A percentile compares a stretch with the other conserved stretches of the same genome.
phyloP scores from a whole-genome alignment of 441 rosid species.

The Adansonia gregorii region DNA sequence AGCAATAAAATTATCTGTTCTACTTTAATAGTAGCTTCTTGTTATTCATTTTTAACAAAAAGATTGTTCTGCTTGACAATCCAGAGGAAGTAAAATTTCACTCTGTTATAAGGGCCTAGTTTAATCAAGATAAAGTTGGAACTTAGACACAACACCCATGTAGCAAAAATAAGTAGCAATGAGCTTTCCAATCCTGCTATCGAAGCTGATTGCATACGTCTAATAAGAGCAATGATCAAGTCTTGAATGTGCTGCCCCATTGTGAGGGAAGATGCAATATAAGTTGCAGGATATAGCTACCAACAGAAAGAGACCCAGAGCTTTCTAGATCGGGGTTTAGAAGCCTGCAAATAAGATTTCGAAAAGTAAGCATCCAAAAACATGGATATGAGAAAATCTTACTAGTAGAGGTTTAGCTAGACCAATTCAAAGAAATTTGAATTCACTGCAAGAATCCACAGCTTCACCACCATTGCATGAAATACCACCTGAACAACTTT shows the following conservation, averaged over 20 bases:
- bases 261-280: conserved; percentile 87
- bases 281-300: conserved; percentile 86
- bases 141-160: conserved; percentile 61
- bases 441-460: conserved; percentile 13
- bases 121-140: conserved; percentile 15
- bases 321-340: conserved; percentile 87
- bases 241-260: conserved; percentile 82
- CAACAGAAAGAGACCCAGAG: conserved; percentile 96
- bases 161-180: conserved; percentile 81
- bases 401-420: background rate
- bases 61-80: conserved; percentile 9
- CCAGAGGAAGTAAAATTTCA: conserved; percentile 14
- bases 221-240: conserved; percentile 82
- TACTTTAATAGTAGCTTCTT: conserved; percentile 1
- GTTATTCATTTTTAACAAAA: background rate
- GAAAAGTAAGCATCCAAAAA: conserved; percentile 31
- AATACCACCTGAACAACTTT: background rate
- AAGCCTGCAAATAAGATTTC: conserved; percentile 60
- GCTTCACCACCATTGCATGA: background rate
- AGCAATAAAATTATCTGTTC: background rate
- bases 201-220: conserved; percentile 86
- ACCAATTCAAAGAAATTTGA: conserved; percentile 7
- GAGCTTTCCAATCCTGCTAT: conserved; percentile 78
- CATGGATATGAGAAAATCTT: conserved; percentile 2
- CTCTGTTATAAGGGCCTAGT: background rate